phyloP scores from a whole-genome alignment of 345 rosid genomes.

The Salix suchowensis region DNA sequence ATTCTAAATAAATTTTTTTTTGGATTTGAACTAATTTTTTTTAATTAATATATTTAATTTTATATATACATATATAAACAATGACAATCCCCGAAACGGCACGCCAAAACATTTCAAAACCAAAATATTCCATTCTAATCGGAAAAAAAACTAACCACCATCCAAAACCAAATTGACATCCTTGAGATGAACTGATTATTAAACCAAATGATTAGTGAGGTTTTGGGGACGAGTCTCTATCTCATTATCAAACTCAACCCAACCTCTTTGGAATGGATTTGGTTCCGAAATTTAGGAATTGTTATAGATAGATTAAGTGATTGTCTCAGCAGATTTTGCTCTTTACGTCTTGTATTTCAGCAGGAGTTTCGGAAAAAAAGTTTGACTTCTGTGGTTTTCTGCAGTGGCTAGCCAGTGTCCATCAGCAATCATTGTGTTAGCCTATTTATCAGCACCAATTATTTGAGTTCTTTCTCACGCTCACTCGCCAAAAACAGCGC shows the following conservation, averaged over 20 bases:
- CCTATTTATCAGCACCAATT: background rate
- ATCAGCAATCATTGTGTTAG: background rate
- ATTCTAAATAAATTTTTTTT: too few species aligned
- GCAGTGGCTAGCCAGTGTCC: background rate
- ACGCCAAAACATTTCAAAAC: too few species aligned
- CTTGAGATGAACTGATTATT: too few species aligned
- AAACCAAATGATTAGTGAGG: background rate
- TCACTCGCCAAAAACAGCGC: background rate
- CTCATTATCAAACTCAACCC: background rate
- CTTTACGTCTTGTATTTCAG: background rate
- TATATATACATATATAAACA: too few species aligned
- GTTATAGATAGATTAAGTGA: background rate
- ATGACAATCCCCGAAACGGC: too few species aligned
- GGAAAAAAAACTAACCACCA: too few species aligned
- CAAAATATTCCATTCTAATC: too few species aligned
- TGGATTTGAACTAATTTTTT: too few species aligned
- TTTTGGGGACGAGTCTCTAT: background rate
- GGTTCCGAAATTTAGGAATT: too few species aligned
- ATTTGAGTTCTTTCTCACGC: background rate
- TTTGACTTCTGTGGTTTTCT: background rate
- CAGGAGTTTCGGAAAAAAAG: background rate
- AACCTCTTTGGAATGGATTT: background rate
- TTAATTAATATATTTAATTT: too few species aligned
- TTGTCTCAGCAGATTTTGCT: background rate
- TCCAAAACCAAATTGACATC: accelerated